Conservation (phyloP, 108 stramenopile species). For the Cylindrotheca closterium region DNA sequence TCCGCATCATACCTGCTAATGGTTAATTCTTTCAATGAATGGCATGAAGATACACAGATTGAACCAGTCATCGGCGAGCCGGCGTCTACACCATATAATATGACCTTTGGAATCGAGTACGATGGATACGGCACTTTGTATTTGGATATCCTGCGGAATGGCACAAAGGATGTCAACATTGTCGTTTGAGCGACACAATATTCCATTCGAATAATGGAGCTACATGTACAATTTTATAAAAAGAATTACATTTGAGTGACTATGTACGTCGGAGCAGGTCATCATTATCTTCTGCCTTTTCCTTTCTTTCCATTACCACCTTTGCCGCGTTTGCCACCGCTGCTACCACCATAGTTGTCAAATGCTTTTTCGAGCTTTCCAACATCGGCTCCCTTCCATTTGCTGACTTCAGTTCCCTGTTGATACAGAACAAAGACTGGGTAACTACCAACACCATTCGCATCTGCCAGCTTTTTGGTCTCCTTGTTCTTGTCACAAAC, state of each 20-base stretch:
- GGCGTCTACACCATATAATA: background rate
- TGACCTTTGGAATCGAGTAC: slow-evolving; percentile 3
- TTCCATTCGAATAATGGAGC: too few relatives aligned
- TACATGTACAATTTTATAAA: too few relatives aligned
- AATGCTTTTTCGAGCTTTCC: slow-evolving; percentile 10
- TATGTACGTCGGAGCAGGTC: too few relatives aligned
- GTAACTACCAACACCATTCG: slow-evolving; percentile 2
- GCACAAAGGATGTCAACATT: too few relatives aligned
- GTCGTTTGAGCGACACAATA: too few relatives aligned
- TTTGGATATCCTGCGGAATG: too few relatives aligned
- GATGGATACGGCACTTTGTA: slow-evolving; percentile 8
- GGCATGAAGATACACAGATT: slow-evolving; percentile 50
- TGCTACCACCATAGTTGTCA: slow-evolving; percentile 1
- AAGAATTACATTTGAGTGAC: too few relatives aligned
- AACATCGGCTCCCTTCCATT: slow-evolving; percentile 12
- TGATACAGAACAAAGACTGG: slow-evolving; percentile 15
- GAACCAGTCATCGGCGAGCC: slow-evolving; percentile 23
- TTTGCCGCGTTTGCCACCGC: background rate
- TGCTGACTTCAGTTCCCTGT: background rate
- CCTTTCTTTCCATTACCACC: background rate
- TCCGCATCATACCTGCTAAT: slow-evolving; percentile 28
- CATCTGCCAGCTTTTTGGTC: slow-evolving; percentile 17
- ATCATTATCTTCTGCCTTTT: too few relatives aligned
- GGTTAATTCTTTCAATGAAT: slow-evolving; percentile 52
- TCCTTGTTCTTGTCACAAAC: slow-evolving; percentile 19